phyloP scores from a whole-genome alignment of 192 early-diverging fungal species.

The Podila verticillata region DNA sequence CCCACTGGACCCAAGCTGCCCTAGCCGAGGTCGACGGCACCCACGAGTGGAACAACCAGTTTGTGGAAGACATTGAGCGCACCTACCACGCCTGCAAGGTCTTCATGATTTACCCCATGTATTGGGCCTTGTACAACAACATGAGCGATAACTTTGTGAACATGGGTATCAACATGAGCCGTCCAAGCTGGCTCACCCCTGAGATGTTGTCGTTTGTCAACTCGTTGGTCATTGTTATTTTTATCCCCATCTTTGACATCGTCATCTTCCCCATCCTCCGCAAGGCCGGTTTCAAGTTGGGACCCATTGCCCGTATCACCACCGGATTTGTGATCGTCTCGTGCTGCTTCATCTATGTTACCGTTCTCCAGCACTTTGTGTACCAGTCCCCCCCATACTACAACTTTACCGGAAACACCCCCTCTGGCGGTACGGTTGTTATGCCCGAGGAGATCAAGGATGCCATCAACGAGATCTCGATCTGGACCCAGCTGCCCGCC shows the following conservation, averaged over 20 bases:
- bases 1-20: constrained; percentile 58
- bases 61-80: constrained; percentile 73
- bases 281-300: constrained; percentile 58
- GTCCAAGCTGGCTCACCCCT: constrained; percentile 68
- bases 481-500: constrained; percentile 64
- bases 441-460: not conserved
- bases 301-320: constrained; percentile 72
- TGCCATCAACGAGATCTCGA: constrained; percentile 63
- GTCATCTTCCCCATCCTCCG: constrained; percentile 68
- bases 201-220: constrained; percentile 77
- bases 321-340: constrained; percentile 72
- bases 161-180: constrained; percentile 50
- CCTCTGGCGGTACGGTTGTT: constrained; percentile 9
- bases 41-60: constrained; percentile 73
- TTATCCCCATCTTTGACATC: constrained; percentile 76
- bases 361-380: constrained; percentile 69
- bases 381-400: constrained; percentile 67
- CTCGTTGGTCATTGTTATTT: constrained; percentile 72
- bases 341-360: constrained; percentile 67
- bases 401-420: constrained; percentile 41
- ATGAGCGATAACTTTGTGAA: constrained; percentile 61
- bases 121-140: constrained; percentile 77
- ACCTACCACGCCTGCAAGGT: constrained; percentile 72
- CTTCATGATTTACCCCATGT: constrained; percentile 77
- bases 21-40: constrained; percentile 18